phyloP scores from a whole-genome alignment of 2,329 filamentous ascomycete genomes.

The Plectosphaerella cucumerina region DNA sequence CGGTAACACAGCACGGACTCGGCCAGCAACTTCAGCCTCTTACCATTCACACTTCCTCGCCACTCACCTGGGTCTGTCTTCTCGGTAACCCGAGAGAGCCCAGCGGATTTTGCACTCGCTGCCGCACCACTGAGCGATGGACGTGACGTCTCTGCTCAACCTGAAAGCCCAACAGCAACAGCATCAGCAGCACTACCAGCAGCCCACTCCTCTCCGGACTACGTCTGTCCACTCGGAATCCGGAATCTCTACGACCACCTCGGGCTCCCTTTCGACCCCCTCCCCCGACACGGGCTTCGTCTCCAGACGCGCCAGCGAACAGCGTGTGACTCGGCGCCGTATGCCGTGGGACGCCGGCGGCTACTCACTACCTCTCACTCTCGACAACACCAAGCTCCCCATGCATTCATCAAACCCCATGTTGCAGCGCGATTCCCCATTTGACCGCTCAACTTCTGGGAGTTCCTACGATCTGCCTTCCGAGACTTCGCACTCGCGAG shows the following conservation, averaged over 20 bases:
- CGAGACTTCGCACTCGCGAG: slow-evolving; percentile 20
- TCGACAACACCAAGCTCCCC: slow-evolving; percentile 28
- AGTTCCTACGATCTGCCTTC: slow-evolving; percentile 18
- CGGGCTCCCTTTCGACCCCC: slow-evolving; percentile 1
- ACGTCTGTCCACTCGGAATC: slow-evolving; percentile 4
- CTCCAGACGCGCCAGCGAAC: slow-evolving; percentile 12
- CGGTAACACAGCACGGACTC: too few species aligned
- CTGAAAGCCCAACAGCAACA: slow-evolving; percentile 9
- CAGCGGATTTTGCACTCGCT: background rate
- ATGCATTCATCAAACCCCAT: slow-evolving; percentile 13
- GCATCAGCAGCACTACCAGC: slow-evolving; percentile 6
- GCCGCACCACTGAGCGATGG: slow-evolving; percentile 12
- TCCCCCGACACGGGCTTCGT: slow-evolving; percentile 10
- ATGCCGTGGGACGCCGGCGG: slow-evolving; percentile 49
- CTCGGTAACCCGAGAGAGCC: background rate
- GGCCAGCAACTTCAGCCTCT: background rate
- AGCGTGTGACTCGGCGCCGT: slow-evolving; percentile 22
- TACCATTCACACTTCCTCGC: background rate
- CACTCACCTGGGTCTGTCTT: background rate
- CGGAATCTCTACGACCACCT: slow-evolving; percentile 1
- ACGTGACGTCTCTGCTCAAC: slow-evolving; percentile 17
- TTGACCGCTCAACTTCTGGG: slow-evolving; percentile 14
- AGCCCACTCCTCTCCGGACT: slow-evolving; percentile 8
- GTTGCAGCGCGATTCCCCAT: slow-evolving; percentile 15
- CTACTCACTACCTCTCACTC: slow-evolving; percentile 39